Conservation (phyloP, 768 basidiomycete species). For the Mycena crocata region DNA sequence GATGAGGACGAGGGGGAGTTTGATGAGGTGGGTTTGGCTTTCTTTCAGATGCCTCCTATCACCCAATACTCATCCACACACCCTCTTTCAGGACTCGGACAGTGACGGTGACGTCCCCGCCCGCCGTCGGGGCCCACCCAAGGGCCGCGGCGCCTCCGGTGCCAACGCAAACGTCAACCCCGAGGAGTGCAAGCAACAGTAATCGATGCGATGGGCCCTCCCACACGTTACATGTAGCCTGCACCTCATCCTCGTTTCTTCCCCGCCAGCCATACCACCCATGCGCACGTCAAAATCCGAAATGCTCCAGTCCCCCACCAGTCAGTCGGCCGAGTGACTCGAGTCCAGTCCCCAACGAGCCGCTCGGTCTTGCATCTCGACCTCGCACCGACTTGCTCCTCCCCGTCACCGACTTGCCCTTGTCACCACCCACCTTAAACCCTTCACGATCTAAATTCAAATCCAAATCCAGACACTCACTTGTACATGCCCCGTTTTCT, state of each 20-base stretch:
- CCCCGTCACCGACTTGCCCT: background rate
- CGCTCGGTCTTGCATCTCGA: no score
- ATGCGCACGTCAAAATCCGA: no score
- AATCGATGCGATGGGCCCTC: background rate
- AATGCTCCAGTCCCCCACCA: no score
- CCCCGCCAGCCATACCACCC: background rate
- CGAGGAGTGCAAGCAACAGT: constrained; percentile 96
- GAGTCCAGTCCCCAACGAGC: no score
- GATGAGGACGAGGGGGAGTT: constrained; percentile 64
- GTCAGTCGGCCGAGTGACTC: no score
- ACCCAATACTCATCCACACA: constrained; percentile 14
- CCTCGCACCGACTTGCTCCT: no score
- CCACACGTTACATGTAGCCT: background rate
- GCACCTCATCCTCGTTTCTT: background rate
- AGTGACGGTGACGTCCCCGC: constrained; percentile 75
- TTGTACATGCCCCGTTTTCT: background rate
- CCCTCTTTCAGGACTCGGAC: constrained; percentile 67
- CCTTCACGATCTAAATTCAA: background rate
- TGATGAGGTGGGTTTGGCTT: constrained; percentile 62
- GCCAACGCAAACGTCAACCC: constrained; percentile 69
- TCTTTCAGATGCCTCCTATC: background rate
- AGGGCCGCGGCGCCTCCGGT: constrained; percentile 60
- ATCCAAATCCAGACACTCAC: background rate
- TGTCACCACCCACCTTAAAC: background rate
- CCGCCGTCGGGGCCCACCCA: constrained; percentile 68